Percentiles rank a stretch among this genome's conserved stretches.
Conservation (phyloP, 805 yeast genomes). For the Torulaspora microellipsoides region DNA sequence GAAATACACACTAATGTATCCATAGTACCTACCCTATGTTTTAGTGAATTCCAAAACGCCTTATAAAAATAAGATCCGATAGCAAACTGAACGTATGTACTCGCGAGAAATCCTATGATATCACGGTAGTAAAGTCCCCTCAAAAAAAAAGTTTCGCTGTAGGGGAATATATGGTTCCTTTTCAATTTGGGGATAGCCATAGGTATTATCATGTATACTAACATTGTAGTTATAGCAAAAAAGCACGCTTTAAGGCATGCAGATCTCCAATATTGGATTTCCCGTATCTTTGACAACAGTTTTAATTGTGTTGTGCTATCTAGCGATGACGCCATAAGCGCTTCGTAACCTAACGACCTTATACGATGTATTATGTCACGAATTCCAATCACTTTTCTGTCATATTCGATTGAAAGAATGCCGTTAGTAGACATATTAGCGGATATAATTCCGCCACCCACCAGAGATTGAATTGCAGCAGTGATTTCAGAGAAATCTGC, state of each 20-base stretch:
- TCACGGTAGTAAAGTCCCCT: slow-evolving; percentile 34
- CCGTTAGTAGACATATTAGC: slow-evolving; percentile 1
- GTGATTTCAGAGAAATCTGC: slow-evolving; percentile 18
- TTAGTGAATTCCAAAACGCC: slow-evolving; percentile 60
- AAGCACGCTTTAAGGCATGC: slow-evolving; percentile 49
- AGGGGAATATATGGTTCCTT: slow-evolving; percentile 35
- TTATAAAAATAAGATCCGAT: slow-evolving; percentile 66
- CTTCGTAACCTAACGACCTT: slow-evolving; percentile 50
- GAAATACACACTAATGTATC: slow-evolving; percentile 84
- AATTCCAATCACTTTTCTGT: slow-evolving; percentile 51
- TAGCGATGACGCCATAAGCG: slow-evolving; percentile 41
- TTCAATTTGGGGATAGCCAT: slow-evolving; percentile 29
- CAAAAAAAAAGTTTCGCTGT: slow-evolving; percentile 15
- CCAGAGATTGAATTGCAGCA: slow-evolving; percentile 3
- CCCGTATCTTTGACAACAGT: slow-evolving; percentile 62
- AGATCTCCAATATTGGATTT: slow-evolving; percentile 64
- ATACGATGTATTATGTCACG: slow-evolving; percentile 56
- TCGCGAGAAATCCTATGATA: slow-evolving; percentile 60
- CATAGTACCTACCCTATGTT: slow-evolving; percentile 79
- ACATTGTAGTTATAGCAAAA: slow-evolving; percentile 61
- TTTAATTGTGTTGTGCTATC: slow-evolving; percentile 68
- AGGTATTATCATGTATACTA: slow-evolving; percentile 46
- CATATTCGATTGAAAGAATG: slow-evolving; percentile 40
- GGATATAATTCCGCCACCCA: slow-evolving; percentile 8
- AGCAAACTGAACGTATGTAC: slow-evolving; percentile 54